Evolutionary conservation across 2,329 filamentous ascomycete genomes (phyloP), one percentile per base, ranked within the genome.

Genomic region (Arthrobotrys conoides): DNA sequence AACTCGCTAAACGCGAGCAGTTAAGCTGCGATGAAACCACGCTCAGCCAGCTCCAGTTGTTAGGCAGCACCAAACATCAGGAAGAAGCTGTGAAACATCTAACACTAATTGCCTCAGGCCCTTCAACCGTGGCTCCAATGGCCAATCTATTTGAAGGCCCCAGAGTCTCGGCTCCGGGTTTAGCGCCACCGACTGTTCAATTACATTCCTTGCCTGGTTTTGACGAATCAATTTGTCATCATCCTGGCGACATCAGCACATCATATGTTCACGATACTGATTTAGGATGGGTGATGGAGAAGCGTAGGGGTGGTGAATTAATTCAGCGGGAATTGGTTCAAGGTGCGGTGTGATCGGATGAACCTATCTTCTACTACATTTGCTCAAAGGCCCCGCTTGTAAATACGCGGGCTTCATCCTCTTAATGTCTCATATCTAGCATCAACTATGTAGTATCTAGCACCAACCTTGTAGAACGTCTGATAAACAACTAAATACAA

Each of bases 251-350:
- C 14, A 64, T 72, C 10, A 78, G 68, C 27, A 78, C 75, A 18
- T 78, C 75, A 33, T 78, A 78, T 36, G 68, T 78, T 10, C 75
- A 72, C 24, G 75, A 78, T 59, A 49, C 59, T 22, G 75, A 78
- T n/a, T 22, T 78, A 3, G 75, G 75, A 20, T 78, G 75, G 75
- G 75, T 78, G 6, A 72, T 78, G 75, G 75, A 78, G 49, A 71
- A 78, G 49, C 68, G 75, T 16, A 67, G 64, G 53, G 75, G 75
- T 20, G 75, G 75, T 33, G 75, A 78, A 53, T 38, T 78, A 51
- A 72, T 78, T 20, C 75, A 65, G 22, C 68, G 75, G 16, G 75
- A 78, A 20, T 41, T 78, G 36, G 75, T 78, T 24, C 68, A 65
- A 20, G 75, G 75, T 5, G 75, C 75, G 12, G 75, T 78, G 36